Base-by-base conservation (phyloP, 495 filamentous ascomycete species). In the Astrothelium subdiscretum region DNA sequence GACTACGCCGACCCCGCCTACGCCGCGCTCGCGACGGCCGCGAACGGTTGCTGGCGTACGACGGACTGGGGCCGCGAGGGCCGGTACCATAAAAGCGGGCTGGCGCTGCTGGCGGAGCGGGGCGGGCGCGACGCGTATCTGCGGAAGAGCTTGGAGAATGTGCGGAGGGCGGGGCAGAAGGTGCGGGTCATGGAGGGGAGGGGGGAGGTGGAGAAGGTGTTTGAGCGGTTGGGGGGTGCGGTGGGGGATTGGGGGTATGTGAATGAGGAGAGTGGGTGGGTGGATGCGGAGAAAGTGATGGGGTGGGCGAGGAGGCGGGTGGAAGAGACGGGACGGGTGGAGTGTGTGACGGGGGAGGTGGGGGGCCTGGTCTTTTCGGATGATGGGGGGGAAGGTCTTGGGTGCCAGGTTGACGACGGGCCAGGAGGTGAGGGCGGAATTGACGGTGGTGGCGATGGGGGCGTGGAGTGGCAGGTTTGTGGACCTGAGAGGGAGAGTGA, bases 261-360 rank as follows among this genome's bases (percentile, higher is more conserved):
- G 51, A 98, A 97, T 70, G 77, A 79, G 69, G 79, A 77, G 0
- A 85, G 82, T 59, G 94, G 94, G 1, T 97, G 92, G 92, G 88
- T 83, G 5, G 82, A 98, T 68, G 91, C 92, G 0, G 88, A 85
- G 51, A 83, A 78, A 0, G 81, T 81, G 11, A 91, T 96, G 79
- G 70, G 70, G 15, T 89, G 79, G 60, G 73, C 89, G 27, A 76
- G 83, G 20, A 58, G 66, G 13, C 65, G 74, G 52, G 81, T 84
- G 42, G 80, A 83, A 58, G 68, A 73, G 24, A 83, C 79, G 20
- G 79, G 77, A 3, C 80, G 86, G 31, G 84, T 96, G 3, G 68
- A 60, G 8, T 90, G 92, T 69, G 68, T 81, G 40, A 81, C 76
- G 18, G 89, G 78, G 3, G 81, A 85, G 31, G 90, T 87, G 3